Base-by-base conservation (phyloP, 257 asterid species). In the Plantago major region DNA sequence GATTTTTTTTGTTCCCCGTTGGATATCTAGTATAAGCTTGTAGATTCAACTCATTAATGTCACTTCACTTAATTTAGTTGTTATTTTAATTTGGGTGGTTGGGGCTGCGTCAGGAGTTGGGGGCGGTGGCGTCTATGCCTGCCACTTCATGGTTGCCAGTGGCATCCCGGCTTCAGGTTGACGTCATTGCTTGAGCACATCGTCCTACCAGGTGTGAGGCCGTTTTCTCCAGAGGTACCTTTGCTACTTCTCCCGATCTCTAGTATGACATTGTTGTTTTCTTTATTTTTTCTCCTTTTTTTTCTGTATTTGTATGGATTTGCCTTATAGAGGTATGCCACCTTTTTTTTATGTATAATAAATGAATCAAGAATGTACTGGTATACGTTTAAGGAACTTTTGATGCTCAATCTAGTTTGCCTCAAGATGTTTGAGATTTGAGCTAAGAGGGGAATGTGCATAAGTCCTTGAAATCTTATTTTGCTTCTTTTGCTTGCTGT, bases 211-310 rank as follows among this genome's bases (percentile, higher is more conserved):
- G 79, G 86, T 76, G 82, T 84, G 68, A 84, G 95, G 78, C 89
- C 97, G 72, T 97, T 88, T 81, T 82, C 90, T 77, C 97, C n/a
- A n/a, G 88, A 97, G 98, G 98, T 92, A 86, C 57, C 57, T 51
- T 51, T 51, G 57, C 57, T 51, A 51, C 57, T 51, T 51, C 57
- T 51, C 57, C 57, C 9, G 57, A 51, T 51, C 57, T 51, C 57
- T 51, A 51, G 57, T 51, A 51, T 51, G 57, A n/a, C n/a, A n/a
- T n/a, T 51, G 16, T 22, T 10, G 18, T 46, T 46, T 46, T 46
- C 11, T 47, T 47, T 14, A n/a, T n/a, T 14, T 14, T n/a, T 5
- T 12, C 5, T 6, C 28, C 10, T n/a, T 51, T 7, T 51, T n/a
- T n/a, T 26, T 10, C 14, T 17, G 30, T 9, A 17, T 51, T 16